Conservation (phyloP, 257 asterid species). For the Echites panduratus region DNA sequence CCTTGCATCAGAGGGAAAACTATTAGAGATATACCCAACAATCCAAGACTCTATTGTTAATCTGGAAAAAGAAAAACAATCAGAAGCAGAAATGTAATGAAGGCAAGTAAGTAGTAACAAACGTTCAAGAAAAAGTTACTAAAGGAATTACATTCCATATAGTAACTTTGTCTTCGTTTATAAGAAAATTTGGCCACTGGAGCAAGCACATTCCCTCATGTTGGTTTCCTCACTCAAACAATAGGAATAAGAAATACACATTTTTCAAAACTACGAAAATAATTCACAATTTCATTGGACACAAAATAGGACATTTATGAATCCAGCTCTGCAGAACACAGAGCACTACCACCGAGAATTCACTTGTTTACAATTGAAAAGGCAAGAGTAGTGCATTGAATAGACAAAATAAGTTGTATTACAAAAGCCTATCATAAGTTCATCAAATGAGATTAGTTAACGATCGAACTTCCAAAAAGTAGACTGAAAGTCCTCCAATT, state of each 20-base stretch:
- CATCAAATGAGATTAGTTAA: not conserved
- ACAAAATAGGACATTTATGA: not conserved
- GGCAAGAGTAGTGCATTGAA: not conserved
- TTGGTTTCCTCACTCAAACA: not conserved
- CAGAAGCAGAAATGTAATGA: not conserved
- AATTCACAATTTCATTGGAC: not conserved
- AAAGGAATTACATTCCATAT: not conserved
- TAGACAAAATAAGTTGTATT: not conserved
- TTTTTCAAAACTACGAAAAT: not conserved
- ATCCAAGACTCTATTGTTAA: not conserved
- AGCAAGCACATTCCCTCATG: not conserved
- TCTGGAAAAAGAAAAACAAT: not conserved
- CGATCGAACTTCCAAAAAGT: not conserved
- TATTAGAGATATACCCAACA: not conserved
- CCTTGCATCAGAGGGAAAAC: slow-evolving; percentile 40
- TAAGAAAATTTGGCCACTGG: not conserved
- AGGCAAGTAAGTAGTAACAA: not conserved
- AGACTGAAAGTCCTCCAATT: not conserved
- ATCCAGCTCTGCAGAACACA: not conserved
- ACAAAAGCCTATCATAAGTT: not conserved
- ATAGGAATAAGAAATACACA: not conserved
- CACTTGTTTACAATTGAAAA: not conserved
- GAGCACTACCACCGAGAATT: not conserved
- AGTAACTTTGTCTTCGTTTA: not conserved
- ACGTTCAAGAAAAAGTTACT: not conserved